Percentiles rank a stretch among this genome's conserved stretches.
Conservation (phyloP, 2,329 filamentous ascomycete species). For the Pyricularia pennisetigena region DNA sequence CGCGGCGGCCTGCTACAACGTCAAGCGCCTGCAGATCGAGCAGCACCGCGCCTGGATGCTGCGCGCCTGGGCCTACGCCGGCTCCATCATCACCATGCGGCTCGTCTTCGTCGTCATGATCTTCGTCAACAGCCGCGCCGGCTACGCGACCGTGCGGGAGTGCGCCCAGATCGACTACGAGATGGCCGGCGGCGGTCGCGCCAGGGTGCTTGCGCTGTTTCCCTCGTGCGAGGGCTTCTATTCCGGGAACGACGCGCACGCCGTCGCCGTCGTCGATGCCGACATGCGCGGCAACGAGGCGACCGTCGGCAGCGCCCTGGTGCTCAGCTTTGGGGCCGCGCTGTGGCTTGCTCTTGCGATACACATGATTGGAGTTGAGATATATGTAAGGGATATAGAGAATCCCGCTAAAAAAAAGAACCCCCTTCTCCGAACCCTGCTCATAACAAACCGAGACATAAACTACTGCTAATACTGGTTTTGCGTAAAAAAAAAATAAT, state of each 20-base stretch:
- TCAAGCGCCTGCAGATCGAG: conserved; percentile 49
- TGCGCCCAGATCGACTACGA: conserved; percentile 40
- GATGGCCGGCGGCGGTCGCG: conserved; percentile 16
- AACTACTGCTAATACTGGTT: too few species aligned
- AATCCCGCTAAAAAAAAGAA: too few species aligned
- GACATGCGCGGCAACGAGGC: conserved; percentile 15
- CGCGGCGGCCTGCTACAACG: conserved; percentile 11
- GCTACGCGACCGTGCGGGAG: conserved; percentile 19
- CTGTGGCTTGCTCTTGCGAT: conserved; percentile 42
- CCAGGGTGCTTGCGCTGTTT: conserved; percentile 23
- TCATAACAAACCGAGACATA: too few species aligned
- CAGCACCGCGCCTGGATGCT: conserved; percentile 58
- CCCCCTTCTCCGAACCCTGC: neutral
- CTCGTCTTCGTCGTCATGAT: conserved; percentile 31
- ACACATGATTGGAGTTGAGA: conserved; percentile 37
- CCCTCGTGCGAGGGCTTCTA: conserved; percentile 27
- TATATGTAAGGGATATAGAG: conserved; percentile 27
- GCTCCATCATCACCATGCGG: conserved; percentile 40
- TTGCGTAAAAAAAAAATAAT: conserved; percentile 7
- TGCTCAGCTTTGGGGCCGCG: conserved; percentile 39
- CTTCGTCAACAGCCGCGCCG: conserved; percentile 23
- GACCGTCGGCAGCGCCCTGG: conserved; percentile 29
- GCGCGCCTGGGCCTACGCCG: conserved; percentile 40
- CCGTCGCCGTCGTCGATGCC: conserved; percentile 1
- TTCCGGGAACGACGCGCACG: neutral